Conservation (phyloP, 2,329 filamentous ascomycete genomes). For the Coniochaeta sp. region DNA sequence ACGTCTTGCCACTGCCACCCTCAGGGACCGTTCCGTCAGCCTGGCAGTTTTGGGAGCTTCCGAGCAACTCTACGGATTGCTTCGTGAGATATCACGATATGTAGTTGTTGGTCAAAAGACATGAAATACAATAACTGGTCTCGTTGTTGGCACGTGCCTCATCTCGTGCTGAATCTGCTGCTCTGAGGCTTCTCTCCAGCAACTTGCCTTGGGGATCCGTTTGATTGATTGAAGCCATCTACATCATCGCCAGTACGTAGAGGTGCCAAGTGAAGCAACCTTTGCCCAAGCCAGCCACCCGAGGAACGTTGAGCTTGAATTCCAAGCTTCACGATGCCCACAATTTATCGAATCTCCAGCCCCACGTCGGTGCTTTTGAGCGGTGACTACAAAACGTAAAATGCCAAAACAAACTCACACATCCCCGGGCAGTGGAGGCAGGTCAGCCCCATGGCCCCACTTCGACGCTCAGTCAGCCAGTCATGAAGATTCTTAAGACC, state of each 20-base stretch:
- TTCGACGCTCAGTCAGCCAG: conserved; percentile 39
- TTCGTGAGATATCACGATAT: no score
- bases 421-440: neutral
- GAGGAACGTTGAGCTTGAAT: neutral
- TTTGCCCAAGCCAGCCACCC: neutral
- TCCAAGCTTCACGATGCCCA: neutral
- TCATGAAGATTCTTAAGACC: conserved; percentile 35
- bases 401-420: no score
- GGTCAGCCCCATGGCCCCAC: conserved; percentile 21
- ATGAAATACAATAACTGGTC: no score
- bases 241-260: neutral
- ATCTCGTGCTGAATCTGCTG: no score
- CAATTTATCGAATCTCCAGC: neutral
- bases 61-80: no score
- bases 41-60: no score
- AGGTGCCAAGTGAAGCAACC: no score
- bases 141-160: no score
- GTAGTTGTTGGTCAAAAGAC: no score
- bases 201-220: no score
- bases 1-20: neutral
- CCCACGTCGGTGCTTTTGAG: neutral
- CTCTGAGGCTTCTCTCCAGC: no score
- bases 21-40: neutral
- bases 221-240: no score
- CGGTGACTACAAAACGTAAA: neutral